Conservation (phyloP, 345 rosid species). For the Hibiscus tridactylites region DNA sequence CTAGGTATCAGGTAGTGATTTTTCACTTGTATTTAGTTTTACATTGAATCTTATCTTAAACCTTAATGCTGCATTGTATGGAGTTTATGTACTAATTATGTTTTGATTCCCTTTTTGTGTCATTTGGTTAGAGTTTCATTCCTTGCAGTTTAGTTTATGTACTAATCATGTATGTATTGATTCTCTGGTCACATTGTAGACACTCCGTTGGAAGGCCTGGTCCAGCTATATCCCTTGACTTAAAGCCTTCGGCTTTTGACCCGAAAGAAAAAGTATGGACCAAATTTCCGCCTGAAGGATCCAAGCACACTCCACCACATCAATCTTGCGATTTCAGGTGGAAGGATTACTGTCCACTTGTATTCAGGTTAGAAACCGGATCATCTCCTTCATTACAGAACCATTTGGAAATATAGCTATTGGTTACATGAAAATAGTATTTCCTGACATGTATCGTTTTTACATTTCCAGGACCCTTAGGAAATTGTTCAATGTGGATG, state of each 20-base stretch:
- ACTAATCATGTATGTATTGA: background rate
- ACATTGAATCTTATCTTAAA: background rate
- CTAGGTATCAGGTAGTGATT: constrained; percentile 73
- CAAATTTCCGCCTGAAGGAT: constrained; percentile 86
- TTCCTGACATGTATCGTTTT: constrained; percentile 7
- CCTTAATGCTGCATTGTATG: background rate
- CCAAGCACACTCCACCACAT: constrained; percentile 95
- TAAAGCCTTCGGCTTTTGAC: constrained; percentile 84
- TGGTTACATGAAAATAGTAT: background rate
- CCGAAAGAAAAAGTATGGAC: constrained; percentile 97
- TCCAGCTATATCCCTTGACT: constrained; percentile 77
- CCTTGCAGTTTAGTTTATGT: background rate
- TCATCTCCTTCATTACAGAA: background rate
- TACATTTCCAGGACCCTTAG: constrained; percentile 67
- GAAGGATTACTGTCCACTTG: constrained; percentile 98
- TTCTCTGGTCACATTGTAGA: constrained; percentile 29
- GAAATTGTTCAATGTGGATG: constrained; percentile 81
- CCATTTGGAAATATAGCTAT: background rate
- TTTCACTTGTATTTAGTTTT: background rate
- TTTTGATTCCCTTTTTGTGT: background rate
- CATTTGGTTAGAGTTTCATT: background rate
- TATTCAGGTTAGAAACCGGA: constrained; percentile 59
- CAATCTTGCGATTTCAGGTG: constrained; percentile 83
- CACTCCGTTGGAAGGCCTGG: constrained; percentile 93
- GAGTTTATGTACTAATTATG: background rate